phyloP scores from a whole-genome alignment of 306 rosid species.

The Quercus parvula region DNA sequence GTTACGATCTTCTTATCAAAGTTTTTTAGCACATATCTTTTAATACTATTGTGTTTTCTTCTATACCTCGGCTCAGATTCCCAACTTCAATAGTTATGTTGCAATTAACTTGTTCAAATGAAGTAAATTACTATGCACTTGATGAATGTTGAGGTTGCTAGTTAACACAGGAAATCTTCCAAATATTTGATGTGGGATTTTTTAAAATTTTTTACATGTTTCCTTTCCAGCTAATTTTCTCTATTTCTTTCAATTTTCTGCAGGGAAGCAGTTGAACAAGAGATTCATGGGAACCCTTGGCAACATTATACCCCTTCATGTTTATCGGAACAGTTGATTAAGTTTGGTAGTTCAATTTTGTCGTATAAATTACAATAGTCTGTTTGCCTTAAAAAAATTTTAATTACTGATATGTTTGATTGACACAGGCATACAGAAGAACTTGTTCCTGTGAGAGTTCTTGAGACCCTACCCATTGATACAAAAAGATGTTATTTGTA shows the following conservation, averaged over 20 bases:
- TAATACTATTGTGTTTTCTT: not conserved
- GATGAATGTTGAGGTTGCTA: slow-evolving; percentile 6
- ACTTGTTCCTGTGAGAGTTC: slow-evolving; percentile 74
- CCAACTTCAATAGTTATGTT: slow-evolving; percentile 1
- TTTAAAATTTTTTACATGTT: not conserved
- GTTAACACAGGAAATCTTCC: not conserved
- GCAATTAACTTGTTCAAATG: slow-evolving; percentile 8
- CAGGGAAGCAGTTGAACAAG: slow-evolving; percentile 77
- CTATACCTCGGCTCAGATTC: not conserved
- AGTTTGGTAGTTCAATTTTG: slow-evolving; percentile 59
- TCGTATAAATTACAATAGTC: slow-evolving; percentile 2
- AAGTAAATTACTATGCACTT: not conserved
- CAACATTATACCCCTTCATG: slow-evolving; percentile 85
- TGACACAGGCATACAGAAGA: slow-evolving; percentile 66
- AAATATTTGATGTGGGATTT: not conserved
- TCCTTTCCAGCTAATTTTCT: slow-evolving; percentile 7
- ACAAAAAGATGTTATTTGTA: not conserved
- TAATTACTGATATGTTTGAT: slow-evolving; percentile 15
- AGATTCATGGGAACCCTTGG: slow-evolving; percentile 89
- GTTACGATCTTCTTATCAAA: slow-evolving; percentile 23
- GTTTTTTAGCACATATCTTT: slow-evolving; percentile 68
- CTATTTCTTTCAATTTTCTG: slow-evolving; percentile 2
- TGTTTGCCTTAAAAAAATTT: slow-evolving; percentile 1
- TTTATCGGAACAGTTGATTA: slow-evolving; percentile 95
- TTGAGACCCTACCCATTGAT: slow-evolving; percentile 76